Conservation (phyloP, 345 rosid genomes). For the Euclidium syriacum region DNA sequence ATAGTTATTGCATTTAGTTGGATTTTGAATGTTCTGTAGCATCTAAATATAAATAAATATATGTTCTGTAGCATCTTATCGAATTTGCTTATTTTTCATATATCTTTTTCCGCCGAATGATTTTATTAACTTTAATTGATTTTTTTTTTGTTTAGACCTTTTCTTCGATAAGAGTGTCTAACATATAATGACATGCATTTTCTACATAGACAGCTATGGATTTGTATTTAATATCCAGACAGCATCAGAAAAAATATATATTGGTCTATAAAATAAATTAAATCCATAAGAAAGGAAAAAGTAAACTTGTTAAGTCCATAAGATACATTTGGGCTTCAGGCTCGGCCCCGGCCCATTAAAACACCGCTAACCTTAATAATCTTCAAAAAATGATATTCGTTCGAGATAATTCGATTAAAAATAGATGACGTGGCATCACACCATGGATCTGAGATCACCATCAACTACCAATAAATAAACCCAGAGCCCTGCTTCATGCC, state of each 20-base stretch:
- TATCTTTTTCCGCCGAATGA: background rate
- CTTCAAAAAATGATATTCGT: background rate
- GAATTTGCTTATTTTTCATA: background rate
- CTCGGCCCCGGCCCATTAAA: constrained; percentile 14
- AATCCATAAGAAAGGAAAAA: background rate
- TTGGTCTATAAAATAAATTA: background rate
- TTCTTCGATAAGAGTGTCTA: constrained; percentile 19
- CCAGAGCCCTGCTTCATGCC: background rate
- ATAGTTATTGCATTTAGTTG: background rate
- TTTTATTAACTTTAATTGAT: background rate
- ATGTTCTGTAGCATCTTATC: background rate
- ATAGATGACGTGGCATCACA: constrained; percentile 20
- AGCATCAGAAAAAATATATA: background rate
- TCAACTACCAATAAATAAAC: constrained; percentile 2
- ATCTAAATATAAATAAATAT: background rate
- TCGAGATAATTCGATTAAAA: background rate
- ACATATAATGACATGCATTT: constrained; percentile 25
- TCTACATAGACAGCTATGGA: constrained; percentile 20
- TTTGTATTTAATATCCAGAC: background rate
- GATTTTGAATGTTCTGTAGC: constrained; percentile 5
- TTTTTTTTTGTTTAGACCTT: background rate
- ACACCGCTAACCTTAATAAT: background rate
- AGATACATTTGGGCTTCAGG: background rate
- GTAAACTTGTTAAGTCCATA: background rate
- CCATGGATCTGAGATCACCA: constrained; percentile 8